Evolutionary conservation across 768 basidiomycete genomes (phyloP), one percentile per base, ranked within the genome.

Genomic region (Cyclocybe cylindracea): DNA sequence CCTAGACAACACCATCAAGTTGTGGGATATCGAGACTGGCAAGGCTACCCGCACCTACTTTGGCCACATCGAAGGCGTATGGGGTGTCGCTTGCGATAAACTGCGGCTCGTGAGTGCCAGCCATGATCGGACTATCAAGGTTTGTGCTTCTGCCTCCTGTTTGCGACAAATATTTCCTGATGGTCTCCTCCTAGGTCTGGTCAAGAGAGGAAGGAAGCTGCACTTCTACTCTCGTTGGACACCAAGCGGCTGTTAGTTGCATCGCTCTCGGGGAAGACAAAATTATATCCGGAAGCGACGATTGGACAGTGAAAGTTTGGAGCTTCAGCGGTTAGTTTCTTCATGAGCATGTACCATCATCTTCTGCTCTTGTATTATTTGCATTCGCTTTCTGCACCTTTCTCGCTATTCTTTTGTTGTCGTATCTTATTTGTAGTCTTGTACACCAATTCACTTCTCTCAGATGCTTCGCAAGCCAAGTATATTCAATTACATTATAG

Each of bases 31-130:
- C 24, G 92, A 95, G 60, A 82, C 86, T 1, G 93, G 88, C 37
- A 84, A 86, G 61, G 78, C 85, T 18, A 73, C 82, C 43, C 77
- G 82, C 62, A 98, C 97, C 38, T 79, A 95, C 55, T 99, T 99
- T 67, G 97, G 95, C 1, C 95, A 98, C 67, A 94, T 98, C 61
- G 97, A 99, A 66, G 97, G 97, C 48, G 94, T 99, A 13, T 99
- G 97, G 97, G 87, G 86, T 3, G 89, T 98, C 31, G 94, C 93
- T 18, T 86, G 88, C 58, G 94, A 99, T 68, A 89, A 93, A 64
- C 77, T 98, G 62, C 78, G 96, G 47, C 74, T 99, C 44, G 94
- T 94, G 19, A 94, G 91, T 47, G 95, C 86, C 6, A 95, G 93
- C 62, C 96, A 98, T 65, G 94, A 97, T 70, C 83, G 93, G 29